Percentiles rank a stretch among this genome's conserved stretches.
These are phyloP conservation scores for Cyclostephanos tholiformis DNA, from an alignment of 108 stramenopile genomes.

Conservation along the genomic window DNA sequence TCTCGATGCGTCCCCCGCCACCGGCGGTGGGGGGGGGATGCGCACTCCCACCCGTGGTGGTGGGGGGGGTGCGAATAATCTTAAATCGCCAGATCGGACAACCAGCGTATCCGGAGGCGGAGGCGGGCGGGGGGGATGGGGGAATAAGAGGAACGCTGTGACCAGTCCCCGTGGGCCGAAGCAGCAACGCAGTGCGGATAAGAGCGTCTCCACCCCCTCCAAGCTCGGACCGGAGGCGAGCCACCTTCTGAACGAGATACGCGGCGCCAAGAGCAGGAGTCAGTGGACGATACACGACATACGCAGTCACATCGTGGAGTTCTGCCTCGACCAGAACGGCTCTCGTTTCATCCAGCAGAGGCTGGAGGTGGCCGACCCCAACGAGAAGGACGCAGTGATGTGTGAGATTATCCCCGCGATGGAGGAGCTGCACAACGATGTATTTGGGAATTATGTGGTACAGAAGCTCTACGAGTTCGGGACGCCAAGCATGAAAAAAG, in stretches of 20 bases:
- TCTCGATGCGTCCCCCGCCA: constrained; percentile 6
- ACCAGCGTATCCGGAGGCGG: not conserved
- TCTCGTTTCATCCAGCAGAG: constrained; percentile 97
- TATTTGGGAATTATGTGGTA: constrained; percentile 96
- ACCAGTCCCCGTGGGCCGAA: constrained; percentile 28
- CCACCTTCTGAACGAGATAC: constrained; percentile 68
- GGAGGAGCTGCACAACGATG: constrained; percentile 77
- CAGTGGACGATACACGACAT: constrained; percentile 75
- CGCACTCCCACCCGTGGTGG: constrained; percentile 22
- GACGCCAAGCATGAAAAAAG: constrained; percentile 74
- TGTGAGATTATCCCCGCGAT: constrained; percentile 86
- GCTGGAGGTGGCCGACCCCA: constrained; percentile 84
- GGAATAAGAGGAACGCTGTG: constrained; percentile 27
- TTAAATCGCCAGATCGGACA: constrained; percentile 17
- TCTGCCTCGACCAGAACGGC: constrained; percentile 98
- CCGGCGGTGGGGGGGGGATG: not conserved
- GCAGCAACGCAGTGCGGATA: constrained; percentile 37
- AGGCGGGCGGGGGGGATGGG: constrained; percentile 10
- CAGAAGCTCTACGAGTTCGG: constrained; percentile 96
- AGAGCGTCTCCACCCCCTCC: constrained; percentile 41
- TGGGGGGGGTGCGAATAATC: constrained; percentile 7
- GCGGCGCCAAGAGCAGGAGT: constrained; percentile 75
- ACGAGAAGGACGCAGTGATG: constrained; percentile 82
- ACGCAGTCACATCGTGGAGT: constrained; percentile 81
- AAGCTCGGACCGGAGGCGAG: constrained; percentile 54